Conservation (phyloP, 352 stramenopile species). For the Blastocystis sp. region DNA sequence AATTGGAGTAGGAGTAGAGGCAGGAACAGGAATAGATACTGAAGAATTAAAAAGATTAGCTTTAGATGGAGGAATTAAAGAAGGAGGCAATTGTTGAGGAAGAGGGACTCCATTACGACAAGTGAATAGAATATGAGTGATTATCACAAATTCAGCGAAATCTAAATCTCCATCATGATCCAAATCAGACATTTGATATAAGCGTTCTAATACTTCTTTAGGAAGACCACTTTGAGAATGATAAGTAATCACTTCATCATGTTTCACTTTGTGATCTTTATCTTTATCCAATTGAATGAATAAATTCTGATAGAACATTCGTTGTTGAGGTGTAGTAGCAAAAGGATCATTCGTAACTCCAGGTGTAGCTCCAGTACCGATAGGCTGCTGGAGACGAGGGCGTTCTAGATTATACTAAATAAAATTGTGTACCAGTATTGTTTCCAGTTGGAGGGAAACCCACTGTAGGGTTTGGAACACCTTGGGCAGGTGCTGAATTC, state of each 20-base stretch:
- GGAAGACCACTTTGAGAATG: conserved; percentile 51
- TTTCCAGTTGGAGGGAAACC: no score
- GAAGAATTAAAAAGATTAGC: background rate
- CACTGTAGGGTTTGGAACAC: background rate
- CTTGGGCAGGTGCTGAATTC: background rate
- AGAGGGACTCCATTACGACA: conserved; percentile 18
- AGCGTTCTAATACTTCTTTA: background rate
- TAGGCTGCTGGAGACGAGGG: background rate
- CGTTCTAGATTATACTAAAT: background rate
- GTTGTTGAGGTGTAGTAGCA: conserved; percentile 46
- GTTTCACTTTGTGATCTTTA: conserved; percentile 13
- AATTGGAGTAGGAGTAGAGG: background rate
- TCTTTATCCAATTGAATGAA: conserved; percentile 59
- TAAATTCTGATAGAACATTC: conserved; percentile 48
- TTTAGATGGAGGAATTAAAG: conserved; percentile 40
- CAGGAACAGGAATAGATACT: background rate
- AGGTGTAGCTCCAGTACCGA: background rate
- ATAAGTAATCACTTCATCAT: conserved; percentile 43
- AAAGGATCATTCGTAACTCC: conserved; percentile 16
- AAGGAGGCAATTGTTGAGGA: background rate
- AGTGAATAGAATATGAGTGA: conserved; percentile 17
- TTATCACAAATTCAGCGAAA: conserved; percentile 40
- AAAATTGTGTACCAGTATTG: background rate
- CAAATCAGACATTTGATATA: conserved; percentile 24
- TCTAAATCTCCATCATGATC: conserved; percentile 17